Evolutionary conservation across 345 rosid genomes (phyloP).

Genomic region (Brassica carinata): DNA sequence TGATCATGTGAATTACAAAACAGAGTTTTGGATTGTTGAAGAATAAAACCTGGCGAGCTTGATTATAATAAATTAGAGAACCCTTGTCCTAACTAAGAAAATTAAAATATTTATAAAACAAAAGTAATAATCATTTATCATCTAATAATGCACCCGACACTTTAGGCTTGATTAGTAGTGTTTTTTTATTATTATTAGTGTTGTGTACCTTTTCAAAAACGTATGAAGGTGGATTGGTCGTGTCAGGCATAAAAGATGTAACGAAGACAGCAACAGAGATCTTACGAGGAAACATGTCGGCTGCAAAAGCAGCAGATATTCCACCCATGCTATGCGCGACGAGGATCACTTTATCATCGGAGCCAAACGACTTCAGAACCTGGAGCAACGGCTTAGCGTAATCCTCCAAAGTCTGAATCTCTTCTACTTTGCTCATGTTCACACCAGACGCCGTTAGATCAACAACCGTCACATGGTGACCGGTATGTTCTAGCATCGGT

Average conservation of each 20-base stretch:
- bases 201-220: conserved; percentile 26
- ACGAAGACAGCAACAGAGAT: conserved; percentile 39
- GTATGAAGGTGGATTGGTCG: conserved; percentile 29
- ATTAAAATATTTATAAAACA: too few relatives aligned
- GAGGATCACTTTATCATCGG: conserved; percentile 46
- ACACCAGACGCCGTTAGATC: conserved; percentile 62
- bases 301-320: conserved; percentile 44
- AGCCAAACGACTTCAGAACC: conserved; percentile 43
- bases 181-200: too few relatives aligned
- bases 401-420: conserved; percentile 43
- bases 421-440: conserved; percentile 45
- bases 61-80: too few relatives aligned
- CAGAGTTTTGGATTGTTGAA: too few relatives aligned
- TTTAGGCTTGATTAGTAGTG: background rate
- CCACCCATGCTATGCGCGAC: conserved; percentile 80
- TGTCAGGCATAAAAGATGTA: conserved; percentile 40
- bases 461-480: conserved; percentile 54
- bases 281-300: conserved; percentile 44
- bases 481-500: conserved; percentile 44
- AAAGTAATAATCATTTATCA: background rate
- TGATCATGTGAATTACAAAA: too few relatives aligned
- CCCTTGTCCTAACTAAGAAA: too few relatives aligned
- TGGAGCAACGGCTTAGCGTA: conserved; percentile 55
- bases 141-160: background rate
- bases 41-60: too few relatives aligned